Evolutionary conservation across 306 rosid genomes (phyloP), one percentile per base, ranked within the genome.

Genomic region (Geum urbanum): DNA sequence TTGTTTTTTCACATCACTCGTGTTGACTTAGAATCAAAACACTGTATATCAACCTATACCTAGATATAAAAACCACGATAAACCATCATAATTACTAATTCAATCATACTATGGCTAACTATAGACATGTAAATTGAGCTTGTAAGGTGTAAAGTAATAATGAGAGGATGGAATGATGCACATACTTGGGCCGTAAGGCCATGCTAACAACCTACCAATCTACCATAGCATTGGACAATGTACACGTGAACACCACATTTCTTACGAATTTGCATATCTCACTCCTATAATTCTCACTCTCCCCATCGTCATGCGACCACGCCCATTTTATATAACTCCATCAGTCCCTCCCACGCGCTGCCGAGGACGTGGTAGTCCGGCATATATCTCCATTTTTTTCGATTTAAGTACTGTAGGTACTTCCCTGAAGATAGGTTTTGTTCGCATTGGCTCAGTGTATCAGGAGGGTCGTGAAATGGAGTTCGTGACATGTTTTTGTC

Each of bases 231-330:
- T 32, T 39, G 64, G 76, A 73, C 76, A 66, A 58, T 61, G 63
- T 20, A 70, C 84, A 81, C 88, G 82, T 81, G 88, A 76, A 81
- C 19, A 2, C 80, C 82, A 77, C 82, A 59, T 73, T 56, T 47
- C 11, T 3, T 43, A 20, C 45, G 5, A 43, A 22, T 50, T 54
- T 9, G 14, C 70, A 56, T 58, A 54, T n/a, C 69, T 41, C 22
- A 10, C 20, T 37, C 82, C 27, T n/a, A 46, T 59, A 58, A 70
- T 51, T 65, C 54, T 70, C 15, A 64, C 54, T 66, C 73, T 69
- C 72, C 18, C 40, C 58, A 47, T n/a, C 46, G 37, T n/a, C 47
- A 44, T 65, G 8, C 24, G 13, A 46, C 14, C 39, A 27, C n/a
- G 7, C 20, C 40, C 45, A 7, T 48, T 32, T 9, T 13, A 19